Base-by-base conservation (phyloP, 2,329 filamentous ascomycete species). In the Cladosporium sp. region DNA sequence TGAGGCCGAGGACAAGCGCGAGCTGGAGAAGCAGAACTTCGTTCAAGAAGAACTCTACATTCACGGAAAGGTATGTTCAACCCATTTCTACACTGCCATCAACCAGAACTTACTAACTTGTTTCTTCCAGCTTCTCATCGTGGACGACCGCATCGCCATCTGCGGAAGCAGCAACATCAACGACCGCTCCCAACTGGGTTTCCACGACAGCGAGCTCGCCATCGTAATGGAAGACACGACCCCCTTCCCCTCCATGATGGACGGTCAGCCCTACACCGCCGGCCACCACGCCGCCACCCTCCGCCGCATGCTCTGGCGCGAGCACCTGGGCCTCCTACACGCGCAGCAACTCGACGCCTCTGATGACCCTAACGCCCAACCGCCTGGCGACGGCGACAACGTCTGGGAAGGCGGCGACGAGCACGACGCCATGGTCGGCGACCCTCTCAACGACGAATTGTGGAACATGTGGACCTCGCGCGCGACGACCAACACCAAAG, bases 31-130 rank as follows among this genome's bases (percentile, higher is more conserved):
- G 65, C 85, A 90, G 63, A 92, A 96, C 75, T 96, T 95, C 82
- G 89, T 98, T 66, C 94, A 97, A 75, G 95, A 99, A 76, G 94
- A 99, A 77, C 85, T 98, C 1, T 99, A 99, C 76, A 89, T 98
- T 57, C 95, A 99, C 77, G 91, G 88, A 30, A 99, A 98, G 80
- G 84, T 97, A 57, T 16, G 51, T n/a, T 3, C 71, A 67, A 21
- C 46, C 46, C 7, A 11, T 11, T 2, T 36, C 2, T 5, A 16
- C 13, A 26, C n/a, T 11, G 16, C 16, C 39, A 30, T 23, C 32
- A 5, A 26, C 36, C 18, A 2, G 11, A 7, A 49, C 3, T n/a
- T 25, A 65, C 67, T 66, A 57, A 69, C 49, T 21, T 10, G 3
- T 39, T 11, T 5, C 5, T 1, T 3, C 6, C 58, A 77, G 75